Base-by-base conservation (phyloP, 1,139 yeast genomes). In the Geotrichum candidum region DNA sequence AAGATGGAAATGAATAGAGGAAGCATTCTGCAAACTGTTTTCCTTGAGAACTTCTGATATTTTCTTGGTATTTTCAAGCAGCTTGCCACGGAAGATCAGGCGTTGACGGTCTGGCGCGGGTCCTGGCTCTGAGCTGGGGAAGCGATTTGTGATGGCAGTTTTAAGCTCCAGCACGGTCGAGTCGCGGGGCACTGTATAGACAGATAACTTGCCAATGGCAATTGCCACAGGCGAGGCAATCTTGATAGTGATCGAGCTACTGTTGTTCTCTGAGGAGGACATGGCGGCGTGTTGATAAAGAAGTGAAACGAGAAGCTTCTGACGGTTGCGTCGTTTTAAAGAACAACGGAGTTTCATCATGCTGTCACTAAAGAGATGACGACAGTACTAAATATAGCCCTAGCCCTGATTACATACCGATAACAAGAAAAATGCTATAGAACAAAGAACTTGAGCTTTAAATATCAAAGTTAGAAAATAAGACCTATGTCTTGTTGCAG, bases 41-140 rank as follows among this genome's bases (percentile, higher is more conserved):
- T 57, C 60, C 29, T 53, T 53, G 22, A 62, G 52, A 9, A 62
- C 52, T 7, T 38, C 38, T 9, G 52, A 35, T 25, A 62, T 52
- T 15, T 58, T 46, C 29, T 55, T 51, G 29, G 35, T 22, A 22
- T 59, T 61, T 5, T 51, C 56, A 41, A 62, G 51, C 23, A 62
- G 2, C 22, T 57, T 56, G 33, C 64, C 64, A 13, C 64, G 54
- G 33, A 62, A 62, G 27, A 62, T 62, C 38, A 62, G 31, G 4
- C 64, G 57, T 52, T 60, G 63, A n/a, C 61, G 29, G 22, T 62
- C 61, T 22, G 60, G 58, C 2, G 57, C 29, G 4, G 63, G 63
- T 11, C 48, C 58, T 18, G 57, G 51, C 25, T 48, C 53, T 7
- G 31, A 50, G 11, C 38, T 25, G 3, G 63, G 63, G 31, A 60